These are phyloP conservation scores for Leccinum imitatum DNA, from an alignment of 768 basidiomycete genomes.

Conservation along the genomic window DNA sequence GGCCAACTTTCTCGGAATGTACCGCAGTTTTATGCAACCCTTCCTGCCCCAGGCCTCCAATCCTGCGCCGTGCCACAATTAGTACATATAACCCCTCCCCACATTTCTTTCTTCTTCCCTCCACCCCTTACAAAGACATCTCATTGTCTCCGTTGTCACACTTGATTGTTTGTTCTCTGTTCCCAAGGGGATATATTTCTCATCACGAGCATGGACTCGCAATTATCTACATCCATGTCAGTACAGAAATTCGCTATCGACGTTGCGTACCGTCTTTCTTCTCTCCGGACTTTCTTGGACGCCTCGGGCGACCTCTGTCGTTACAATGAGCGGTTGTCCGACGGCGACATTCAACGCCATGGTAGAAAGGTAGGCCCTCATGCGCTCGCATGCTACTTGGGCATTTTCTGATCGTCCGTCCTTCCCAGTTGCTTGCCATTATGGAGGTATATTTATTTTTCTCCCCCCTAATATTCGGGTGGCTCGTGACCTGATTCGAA, in stretches of 20 bases:
- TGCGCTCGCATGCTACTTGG: neutral
- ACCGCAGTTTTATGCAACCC: constrained; percentile 29
- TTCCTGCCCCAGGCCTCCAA: constrained; percentile 15
- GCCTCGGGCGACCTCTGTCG: constrained; percentile 28
- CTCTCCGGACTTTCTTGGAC: constrained; percentile 29
- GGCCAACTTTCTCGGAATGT: constrained; percentile 31
- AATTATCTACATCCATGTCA: constrained; percentile 16
- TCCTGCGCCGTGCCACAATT: constrained; percentile 29
- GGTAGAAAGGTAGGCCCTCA: constrained; percentile 27
- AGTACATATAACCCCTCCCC: constrained; percentile 24
- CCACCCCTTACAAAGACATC: neutral
- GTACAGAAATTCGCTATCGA: constrained; percentile 31
- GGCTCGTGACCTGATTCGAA: neutral
- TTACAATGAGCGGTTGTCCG: constrained; percentile 18
- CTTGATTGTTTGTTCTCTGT: constrained; percentile 14
- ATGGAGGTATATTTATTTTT: constrained; percentile 45
- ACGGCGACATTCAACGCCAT: constrained; percentile 23
- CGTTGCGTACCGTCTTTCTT: constrained; percentile 30
- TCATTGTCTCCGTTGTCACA: constrained; percentile 7
- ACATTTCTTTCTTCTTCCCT: constrained; percentile 1
- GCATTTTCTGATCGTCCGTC: constrained; percentile 7
- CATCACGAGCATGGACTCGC: constrained; percentile 13
- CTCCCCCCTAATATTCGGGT: neutral
- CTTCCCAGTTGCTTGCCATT: constrained; percentile 45
- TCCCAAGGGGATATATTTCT: constrained; percentile 19